Percentiles rank a stretch among this genome's conserved stretches.
These are phyloP conservation scores for Colletotrichum melonis DNA, from an alignment of 2,329 filamentous ascomycete species.

Conservation along the genomic window DNA sequence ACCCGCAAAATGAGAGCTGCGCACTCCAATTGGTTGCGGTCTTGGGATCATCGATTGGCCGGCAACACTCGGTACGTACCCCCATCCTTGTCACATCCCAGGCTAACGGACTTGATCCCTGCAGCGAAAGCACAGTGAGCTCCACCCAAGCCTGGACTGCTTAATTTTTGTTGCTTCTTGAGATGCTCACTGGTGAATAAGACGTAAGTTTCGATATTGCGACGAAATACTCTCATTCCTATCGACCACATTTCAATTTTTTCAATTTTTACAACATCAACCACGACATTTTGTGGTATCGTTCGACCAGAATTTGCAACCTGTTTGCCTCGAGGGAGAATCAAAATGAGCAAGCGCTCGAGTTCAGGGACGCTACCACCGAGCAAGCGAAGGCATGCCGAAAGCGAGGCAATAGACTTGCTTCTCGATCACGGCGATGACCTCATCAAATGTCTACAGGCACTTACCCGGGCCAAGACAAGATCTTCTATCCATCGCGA, in stretches of 20 bases:
- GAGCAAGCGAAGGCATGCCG: slow-evolving; percentile 37
- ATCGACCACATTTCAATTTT: not conserved
- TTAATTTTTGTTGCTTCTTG: not conserved
- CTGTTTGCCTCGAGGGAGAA: not conserved
- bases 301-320: no score
- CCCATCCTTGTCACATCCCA: no score
- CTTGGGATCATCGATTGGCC: slow-evolving; percentile 25
- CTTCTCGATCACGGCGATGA: slow-evolving; percentile 50
- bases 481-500: not conserved
- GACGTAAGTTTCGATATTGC: not conserved
- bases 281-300: no score
- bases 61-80: not conserved
- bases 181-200: not conserved
- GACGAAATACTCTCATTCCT: not conserved
- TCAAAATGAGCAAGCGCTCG: slow-evolving; percentile 30
- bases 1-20: not conserved
- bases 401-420: slow-evolving; percentile 41
- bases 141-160: not conserved
- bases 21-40: not conserved
- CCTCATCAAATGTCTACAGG: slow-evolving; percentile 51
- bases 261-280: not conserved
- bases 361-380: slow-evolving; percentile 21
- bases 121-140: not conserved
- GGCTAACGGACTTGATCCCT: not conserved
- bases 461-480: slow-evolving; percentile 43